Evolutionary conservation across 2,329 filamentous ascomycete species (phyloP).

Genomic region (Microsporum canis): DNA sequence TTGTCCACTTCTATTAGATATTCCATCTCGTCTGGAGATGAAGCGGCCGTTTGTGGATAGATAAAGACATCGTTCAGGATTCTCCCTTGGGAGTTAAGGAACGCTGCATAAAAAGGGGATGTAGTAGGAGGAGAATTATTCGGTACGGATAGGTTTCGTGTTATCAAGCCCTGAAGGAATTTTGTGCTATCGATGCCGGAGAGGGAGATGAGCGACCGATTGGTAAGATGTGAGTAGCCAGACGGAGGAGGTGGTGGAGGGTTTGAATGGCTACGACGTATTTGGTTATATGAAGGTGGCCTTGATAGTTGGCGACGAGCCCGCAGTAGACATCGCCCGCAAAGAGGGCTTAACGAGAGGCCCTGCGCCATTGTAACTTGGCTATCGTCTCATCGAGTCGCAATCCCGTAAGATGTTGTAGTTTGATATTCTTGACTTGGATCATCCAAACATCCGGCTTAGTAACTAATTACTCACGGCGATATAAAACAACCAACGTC

Average conservation of each 20-base stretch:
- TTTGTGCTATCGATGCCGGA: constrained; percentile 67
- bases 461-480: neutral
- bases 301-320: constrained; percentile 24
- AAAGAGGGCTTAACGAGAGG: constrained; percentile 18
- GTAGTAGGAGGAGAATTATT: constrained; percentile 28
- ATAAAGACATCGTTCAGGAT: constrained; percentile 85
- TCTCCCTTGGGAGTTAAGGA: constrained; percentile 74
- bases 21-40: constrained; percentile 24
- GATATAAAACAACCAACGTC: no score
- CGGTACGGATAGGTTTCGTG: constrained; percentile 50
- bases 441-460: neutral
- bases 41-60: constrained; percentile 47
- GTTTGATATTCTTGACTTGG: neutral
- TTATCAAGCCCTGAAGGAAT: constrained; percentile 82
- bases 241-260: constrained; percentile 30
- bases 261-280: neutral
- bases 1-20: constrained; percentile 79
- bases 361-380: constrained; percentile 24
- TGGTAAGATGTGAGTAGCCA: constrained; percentile 47
- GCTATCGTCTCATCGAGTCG: neutral
- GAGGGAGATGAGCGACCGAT: constrained; percentile 67
- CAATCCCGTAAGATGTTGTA: neutral
- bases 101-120: constrained; percentile 62
- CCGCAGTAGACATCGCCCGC: constrained; percentile 21
- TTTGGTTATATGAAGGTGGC: constrained; percentile 9